A percentile compares a stretch with the other conserved stretches of the same genome.
Evolutionary conservation across 306 rosid genomes (phyloP).

Genomic region (Alnus glutinosa): DNA sequence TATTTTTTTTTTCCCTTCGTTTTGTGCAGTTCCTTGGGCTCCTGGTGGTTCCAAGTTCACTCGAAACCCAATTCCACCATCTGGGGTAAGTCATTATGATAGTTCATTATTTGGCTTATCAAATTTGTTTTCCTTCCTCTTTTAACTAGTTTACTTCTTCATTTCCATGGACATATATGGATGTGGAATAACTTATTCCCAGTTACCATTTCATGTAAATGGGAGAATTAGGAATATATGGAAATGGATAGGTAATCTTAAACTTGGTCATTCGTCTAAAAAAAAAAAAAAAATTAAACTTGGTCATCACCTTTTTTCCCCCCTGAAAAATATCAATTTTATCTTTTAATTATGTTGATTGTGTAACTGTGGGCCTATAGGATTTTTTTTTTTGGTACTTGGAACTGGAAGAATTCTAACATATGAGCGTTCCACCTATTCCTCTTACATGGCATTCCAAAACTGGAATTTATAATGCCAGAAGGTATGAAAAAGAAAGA

Average conservation of each 20-base stretch:
- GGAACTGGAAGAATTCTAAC: neutral
- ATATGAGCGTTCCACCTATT: neutral
- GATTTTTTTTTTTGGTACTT: neutral
- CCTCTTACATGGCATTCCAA: neutral
- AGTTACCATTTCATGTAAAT: neutral
- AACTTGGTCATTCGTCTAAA: neutral
- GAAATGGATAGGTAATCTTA: neutral
- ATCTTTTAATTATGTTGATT: neutral
- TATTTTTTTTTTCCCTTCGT: neutral
- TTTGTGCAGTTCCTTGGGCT: constrained; percentile 89
- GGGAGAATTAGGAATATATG: neutral
- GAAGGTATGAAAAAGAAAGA: constrained; percentile 11
- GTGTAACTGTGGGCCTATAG: neutral
- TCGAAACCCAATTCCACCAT: constrained; percentile 90
- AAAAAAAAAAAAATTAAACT: neutral
- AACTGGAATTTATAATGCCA: neutral
- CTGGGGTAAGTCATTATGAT: constrained; percentile 65
- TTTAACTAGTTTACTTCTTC: neutral
- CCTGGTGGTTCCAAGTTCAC: constrained; percentile 96
- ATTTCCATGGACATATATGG: neutral
- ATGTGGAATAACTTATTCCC: constrained; percentile 2
- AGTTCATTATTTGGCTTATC: neutral
- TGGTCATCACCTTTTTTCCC: neutral
- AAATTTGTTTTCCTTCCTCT: neutral
- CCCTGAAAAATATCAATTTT: neutral